phyloP scores from a whole-genome alignment of 108 stramenopile genomes.

The Cyclotella kingstonii region DNA sequence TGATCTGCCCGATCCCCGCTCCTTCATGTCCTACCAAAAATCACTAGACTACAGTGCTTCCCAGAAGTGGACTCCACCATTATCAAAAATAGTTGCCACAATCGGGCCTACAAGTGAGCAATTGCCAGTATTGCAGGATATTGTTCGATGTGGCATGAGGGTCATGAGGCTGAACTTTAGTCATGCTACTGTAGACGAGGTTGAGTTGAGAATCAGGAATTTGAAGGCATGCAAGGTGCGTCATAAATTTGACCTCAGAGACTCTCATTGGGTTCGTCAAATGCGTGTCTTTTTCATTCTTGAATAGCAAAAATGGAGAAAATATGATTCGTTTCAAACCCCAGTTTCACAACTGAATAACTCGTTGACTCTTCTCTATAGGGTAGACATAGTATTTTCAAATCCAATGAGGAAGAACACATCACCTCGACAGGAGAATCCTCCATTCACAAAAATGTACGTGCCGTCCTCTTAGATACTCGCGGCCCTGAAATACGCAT shows the following conservation, averaged over 20 bases:
- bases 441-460: slow-evolving; percentile 55
- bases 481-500: slow-evolving; percentile 94
- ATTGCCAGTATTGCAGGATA: slow-evolving; percentile 65
- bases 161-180: slow-evolving; percentile 96
- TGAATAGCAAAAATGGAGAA: slow-evolving; percentile 3
- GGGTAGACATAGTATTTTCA: slow-evolving; percentile 28
- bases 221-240: slow-evolving; percentile 62
- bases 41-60: slow-evolving; percentile 27
- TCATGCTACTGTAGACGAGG: slow-evolving; percentile 95
- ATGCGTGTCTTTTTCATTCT: slow-evolving; percentile 4
- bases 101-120: slow-evolving; percentile 94
- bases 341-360: not conserved
- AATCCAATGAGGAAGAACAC: not conserved
- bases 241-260: too few relatives aligned
- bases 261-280: too few relatives aligned
- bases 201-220: slow-evolving; percentile 84
- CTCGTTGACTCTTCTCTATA: not conserved
- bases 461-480: slow-evolving; percentile 88
- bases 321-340: too few relatives aligned
- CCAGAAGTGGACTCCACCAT: slow-evolving; percentile 49
- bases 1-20: slow-evolving; percentile 42
- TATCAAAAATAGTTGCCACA: slow-evolving; percentile 93
- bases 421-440: slow-evolving; percentile 35
- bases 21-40: slow-evolving; percentile 40
- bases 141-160: slow-evolving; percentile 81